Percentiles rank a stretch among this genome's conserved stretches.
Evolutionary conservation across 257 asterid species (phyloP).

Genomic region (Prunella vulgaris): DNA sequence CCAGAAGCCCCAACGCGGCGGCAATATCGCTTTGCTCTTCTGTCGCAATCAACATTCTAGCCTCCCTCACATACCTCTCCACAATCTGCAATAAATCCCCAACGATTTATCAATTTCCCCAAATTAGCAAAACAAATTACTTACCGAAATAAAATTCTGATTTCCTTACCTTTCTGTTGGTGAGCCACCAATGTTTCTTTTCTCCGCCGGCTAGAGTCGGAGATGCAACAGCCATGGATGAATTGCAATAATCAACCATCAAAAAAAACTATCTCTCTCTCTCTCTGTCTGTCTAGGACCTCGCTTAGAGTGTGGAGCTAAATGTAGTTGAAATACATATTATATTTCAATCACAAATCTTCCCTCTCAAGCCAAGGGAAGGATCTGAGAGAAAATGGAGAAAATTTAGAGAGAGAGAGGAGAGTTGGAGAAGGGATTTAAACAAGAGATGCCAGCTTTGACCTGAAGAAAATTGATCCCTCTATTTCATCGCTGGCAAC

Average conservation of each 20-base stretch:
- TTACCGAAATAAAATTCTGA: background rate
- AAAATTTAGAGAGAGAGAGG: conserved; percentile 3
- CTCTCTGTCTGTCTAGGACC: background rate
- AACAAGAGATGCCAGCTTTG: conserved; percentile 68
- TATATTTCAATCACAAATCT: conserved; percentile 6
- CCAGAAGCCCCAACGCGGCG: conserved; percentile 66
- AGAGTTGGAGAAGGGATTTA: conserved; percentile 26
- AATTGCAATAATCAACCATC: conserved; percentile 40
- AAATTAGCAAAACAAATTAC: background rate
- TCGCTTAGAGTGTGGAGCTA: background rate
- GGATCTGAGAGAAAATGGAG: conserved; percentile 27
- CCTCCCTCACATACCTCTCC: conserved; percentile 77
- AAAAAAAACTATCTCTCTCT: background rate
- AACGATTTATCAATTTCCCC: background rate
- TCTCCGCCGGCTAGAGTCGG: conserved; percentile 46
- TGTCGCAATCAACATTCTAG: conserved; percentile 62
- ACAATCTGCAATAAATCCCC: conserved; percentile 49
- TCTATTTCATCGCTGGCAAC: conserved; percentile 71
- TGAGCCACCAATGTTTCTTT: conserved; percentile 95
- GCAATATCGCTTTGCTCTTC: conserved; percentile 56
- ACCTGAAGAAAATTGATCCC: conserved; percentile 45
- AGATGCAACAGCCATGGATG: conserved; percentile 60
- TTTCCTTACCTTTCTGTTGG: conserved; percentile 57
- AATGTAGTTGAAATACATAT: background rate
- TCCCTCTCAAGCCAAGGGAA: conserved; percentile 8